These are phyloP conservation scores for Hemisphaericaspora xylofermentans DNA, from an alignment of 1,139 yeast genomes.

Conservation along the genomic window DNA sequence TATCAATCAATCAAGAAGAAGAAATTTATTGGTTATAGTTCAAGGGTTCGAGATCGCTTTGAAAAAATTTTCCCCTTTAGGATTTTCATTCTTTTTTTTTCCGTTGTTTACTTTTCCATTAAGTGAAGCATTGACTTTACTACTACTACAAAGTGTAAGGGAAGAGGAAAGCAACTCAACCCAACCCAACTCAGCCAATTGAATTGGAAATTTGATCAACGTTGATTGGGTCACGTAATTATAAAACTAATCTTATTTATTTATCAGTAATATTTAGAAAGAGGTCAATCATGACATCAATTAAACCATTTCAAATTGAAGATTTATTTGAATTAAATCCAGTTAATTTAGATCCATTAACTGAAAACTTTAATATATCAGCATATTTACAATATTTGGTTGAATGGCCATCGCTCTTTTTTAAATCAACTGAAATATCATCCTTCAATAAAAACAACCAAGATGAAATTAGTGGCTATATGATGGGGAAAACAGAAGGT, in stretches of 20 bases:
- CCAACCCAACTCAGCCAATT: too few relatives aligned
- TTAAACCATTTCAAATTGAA: conserved; percentile 81
- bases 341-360: conserved; percentile 81
- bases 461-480: conserved; percentile 60
- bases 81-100: neutral
- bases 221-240: too few relatives aligned
- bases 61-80: neutral
- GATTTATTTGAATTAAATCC: conserved; percentile 73
- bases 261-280: too few relatives aligned
- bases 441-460: conserved; percentile 17
- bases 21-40: too few relatives aligned
- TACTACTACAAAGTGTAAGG: too few relatives aligned
- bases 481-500: conserved; percentile 99
- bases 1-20: too few relatives aligned
- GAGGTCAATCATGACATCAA: conserved; percentile 59
- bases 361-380: conserved; percentile 84
- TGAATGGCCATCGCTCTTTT: conserved; percentile 87
- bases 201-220: too few relatives aligned
- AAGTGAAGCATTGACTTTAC: too few relatives aligned
- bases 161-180: too few relatives aligned
- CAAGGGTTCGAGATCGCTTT: neutral
- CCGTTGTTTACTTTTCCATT: neutral
- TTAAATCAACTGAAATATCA: conserved; percentile 58
- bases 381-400: conserved; percentile 83
- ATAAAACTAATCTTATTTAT: too few relatives aligned